Conservation (phyloP, 179 eudicot genomes). For the Corrigiola litoralis region DNA sequence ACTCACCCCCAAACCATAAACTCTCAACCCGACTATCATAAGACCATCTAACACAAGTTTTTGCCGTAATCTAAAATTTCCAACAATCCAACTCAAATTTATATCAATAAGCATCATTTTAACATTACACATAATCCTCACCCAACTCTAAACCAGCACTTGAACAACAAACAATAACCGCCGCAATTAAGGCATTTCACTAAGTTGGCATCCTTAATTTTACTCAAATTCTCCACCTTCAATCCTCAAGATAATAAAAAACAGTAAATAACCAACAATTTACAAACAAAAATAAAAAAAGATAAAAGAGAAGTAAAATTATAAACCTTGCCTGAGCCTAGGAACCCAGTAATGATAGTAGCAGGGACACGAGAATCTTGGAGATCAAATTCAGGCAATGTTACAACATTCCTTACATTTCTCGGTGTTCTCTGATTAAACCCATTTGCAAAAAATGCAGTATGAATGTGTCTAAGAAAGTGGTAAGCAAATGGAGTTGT, state of each 20-base stretch:
- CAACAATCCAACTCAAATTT: too few relatives aligned
- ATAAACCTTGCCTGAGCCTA: constrained; percentile 92
- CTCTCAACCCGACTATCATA: too few relatives aligned
- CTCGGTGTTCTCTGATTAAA: not conserved
- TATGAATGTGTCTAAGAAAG: constrained; percentile 22
- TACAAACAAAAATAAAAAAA: not conserved
- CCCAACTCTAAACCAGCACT: too few relatives aligned
- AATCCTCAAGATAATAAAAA: not conserved
- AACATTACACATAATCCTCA: too few relatives aligned
- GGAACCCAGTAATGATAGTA: constrained; percentile 87
- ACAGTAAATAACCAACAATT: not conserved
- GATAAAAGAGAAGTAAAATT: not conserved
- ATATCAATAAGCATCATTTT: too few relatives aligned
- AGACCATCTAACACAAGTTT: too few relatives aligned
- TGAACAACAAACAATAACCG: too few relatives aligned
- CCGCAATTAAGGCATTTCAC: too few relatives aligned
- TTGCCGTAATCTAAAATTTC: too few relatives aligned
- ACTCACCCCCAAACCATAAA: too few relatives aligned
- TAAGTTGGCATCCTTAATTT: too few relatives aligned
- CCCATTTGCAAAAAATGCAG: constrained; percentile 1
- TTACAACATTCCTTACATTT: constrained; percentile 29
- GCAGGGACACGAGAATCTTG: constrained; percentile 89
- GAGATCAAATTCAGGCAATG: constrained; percentile 41
- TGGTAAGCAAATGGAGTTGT: constrained; percentile 1
- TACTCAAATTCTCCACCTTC: not conserved